Evolutionary conservation across 2,329 filamentous ascomycete genomes (phyloP), one percentile per base, ranked within the genome.

Genomic region (Chrysoporthe austroafricana): DNA sequence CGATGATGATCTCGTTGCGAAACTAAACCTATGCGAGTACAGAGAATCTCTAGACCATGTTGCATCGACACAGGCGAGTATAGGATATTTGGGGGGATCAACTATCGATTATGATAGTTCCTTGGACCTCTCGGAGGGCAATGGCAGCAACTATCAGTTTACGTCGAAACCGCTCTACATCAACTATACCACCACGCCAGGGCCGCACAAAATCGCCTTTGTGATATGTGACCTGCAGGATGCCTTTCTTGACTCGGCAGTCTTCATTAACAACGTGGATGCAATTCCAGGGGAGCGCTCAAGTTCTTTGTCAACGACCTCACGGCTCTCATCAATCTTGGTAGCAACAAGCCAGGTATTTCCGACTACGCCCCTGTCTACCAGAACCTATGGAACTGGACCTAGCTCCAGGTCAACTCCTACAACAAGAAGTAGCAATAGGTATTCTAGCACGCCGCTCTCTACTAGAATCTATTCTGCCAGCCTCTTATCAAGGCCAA

Each of bases 191-290:
- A 62, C 46, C 46, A 39, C 46, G 5, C 44, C 60, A 4, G 46
- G 46, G 16, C 0, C 60, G n/a, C 34, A 52, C 32, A 11, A 44
- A 18, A 14, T 62, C 6, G 39, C 44, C 2, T 50, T 62, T 18
- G 44, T 62, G n/a, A 32, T 52, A 36, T 52, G 46, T 18, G 60
- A 62, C 18, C 34, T 54, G 21, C 16, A 62, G 48, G 60, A 62
- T 52, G 60, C 44, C 32, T 32, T 62, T 36, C 14, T 7, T 32
- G 46, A 62, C 32, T 54, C 44, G 14, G 44, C 60, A 36, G 46
- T 43, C 44, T 62, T 52, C 18, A 52, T 62, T 32, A 62, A 54
- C 11, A 62, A 62, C 11, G 34, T 62, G 7, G 46, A n/a, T 34
- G 60, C 42, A 18, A 44, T 61, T 7, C 42, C 58, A 11, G n/a